Evolutionary conservation across 768 basidiomycete genomes (phyloP), one percentile per base, ranked within the genome.

Genomic region (Lentinula edodes): DNA sequence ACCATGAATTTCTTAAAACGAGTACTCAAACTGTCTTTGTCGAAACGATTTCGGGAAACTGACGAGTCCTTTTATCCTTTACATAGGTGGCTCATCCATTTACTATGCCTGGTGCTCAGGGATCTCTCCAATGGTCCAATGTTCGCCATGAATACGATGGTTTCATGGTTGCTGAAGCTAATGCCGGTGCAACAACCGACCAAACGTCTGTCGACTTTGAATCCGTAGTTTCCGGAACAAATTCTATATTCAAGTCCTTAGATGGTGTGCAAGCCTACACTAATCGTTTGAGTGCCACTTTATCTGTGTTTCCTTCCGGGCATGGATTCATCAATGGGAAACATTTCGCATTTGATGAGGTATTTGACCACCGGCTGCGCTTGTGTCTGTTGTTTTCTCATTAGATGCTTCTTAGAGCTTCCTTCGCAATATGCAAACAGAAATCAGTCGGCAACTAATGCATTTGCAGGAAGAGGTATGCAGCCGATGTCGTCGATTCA

Each of bases 261-360:
- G 75, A 81, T 12, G 79, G 77, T 55, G 78, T 83, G 0, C 69
- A 71, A n/a, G 67, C 65, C 1, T 95, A 93, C 65, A 69, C 77
- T 5, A 76, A 77, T 48, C 79, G 94, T 13, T 70, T 95, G 20
- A 83, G 82, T 9, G 76, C 84, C 2, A 78, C 76, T 0, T 56
- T 75, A 6, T 70, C 70, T 1, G 61, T 70, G 9, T 69, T 76
- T 1, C 66, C 76, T 0, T 71, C 71, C 2, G 95, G 93, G 0
- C 86, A 91, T 64, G 85, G 80, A 3, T 96, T 98, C 72, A 78
- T 96, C 68, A 96, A 98, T 67, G 95, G 95, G n/a, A 93, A 88
- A 68, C 82, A 90, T 70, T 79, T 85, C 56, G 72, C 81, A 12
- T 71, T 93, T 52, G 80, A 83, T 64, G 89, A 89, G 58, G 93